These are phyloP conservation scores for Brassica balearica DNA, from an alignment of 441 rosid genomes.

Conservation along the genomic window DNA sequence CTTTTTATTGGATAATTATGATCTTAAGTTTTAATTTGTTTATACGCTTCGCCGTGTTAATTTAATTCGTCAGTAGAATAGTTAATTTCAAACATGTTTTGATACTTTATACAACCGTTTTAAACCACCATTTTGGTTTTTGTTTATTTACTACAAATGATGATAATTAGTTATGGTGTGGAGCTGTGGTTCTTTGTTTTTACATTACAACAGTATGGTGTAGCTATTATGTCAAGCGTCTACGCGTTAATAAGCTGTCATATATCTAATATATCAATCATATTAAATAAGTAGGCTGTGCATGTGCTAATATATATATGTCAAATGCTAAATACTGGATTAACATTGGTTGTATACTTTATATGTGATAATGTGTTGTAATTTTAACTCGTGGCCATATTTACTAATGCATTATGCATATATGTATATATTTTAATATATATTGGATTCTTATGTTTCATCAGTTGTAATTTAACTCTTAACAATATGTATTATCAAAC, in stretches of 20 bases:
- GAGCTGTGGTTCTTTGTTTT: too few species aligned
- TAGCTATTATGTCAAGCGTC: too few species aligned
- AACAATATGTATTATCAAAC: too few species aligned
- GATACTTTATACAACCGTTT: background rate
- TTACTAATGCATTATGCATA: too few species aligned
- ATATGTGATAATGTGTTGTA: background rate
- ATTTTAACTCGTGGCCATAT: background rate
- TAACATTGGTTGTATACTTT: background rate
- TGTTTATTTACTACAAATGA: background rate
- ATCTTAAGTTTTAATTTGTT: background rate
- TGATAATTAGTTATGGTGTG: background rate
- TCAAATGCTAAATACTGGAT: background rate
- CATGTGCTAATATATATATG: background rate
- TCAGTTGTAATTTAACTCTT: background rate
- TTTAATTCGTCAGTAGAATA: background rate
- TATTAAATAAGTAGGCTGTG: background rate
- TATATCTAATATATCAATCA: background rate
- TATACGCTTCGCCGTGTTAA: background rate
- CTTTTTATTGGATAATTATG: background rate
- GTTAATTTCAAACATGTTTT: background rate
- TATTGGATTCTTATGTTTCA: background rate
- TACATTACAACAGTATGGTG: too few species aligned
- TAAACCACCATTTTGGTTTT: conserved; percentile 1
- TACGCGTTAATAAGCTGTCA: background rate
- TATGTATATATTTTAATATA: too few species aligned